These are phyloP conservation scores for Cercospora beticola DNA, from an alignment of 2,329 filamentous ascomycete species.

Conservation along the genomic window DNA sequence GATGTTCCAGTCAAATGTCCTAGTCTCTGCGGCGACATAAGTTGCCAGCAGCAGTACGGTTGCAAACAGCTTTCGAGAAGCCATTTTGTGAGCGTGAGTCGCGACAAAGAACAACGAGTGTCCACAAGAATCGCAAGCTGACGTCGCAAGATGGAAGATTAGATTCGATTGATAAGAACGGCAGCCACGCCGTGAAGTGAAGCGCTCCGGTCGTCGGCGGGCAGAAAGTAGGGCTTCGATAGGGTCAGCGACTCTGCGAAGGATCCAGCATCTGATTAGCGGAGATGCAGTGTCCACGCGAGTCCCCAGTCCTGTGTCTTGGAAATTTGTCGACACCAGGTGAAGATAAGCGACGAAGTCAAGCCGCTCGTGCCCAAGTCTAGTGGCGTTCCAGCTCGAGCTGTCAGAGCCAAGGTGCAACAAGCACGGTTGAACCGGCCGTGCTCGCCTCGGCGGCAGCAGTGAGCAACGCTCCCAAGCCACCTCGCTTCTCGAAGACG, in stretches of 20 bases:
- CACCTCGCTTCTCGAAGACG: neutral
- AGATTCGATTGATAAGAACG: slow-evolving; percentile 15
- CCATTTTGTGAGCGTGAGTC: neutral
- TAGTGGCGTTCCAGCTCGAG: neutral
- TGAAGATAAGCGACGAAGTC: slow-evolving; percentile 4
- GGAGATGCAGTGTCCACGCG: neutral
- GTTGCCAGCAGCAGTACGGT: slow-evolving; percentile 15
- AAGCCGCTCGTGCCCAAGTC: neutral
- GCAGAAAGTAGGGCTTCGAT: neutral
- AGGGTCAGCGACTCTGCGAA: neutral
- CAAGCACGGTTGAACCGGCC: neutral
- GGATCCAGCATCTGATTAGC: slow-evolving; percentile 15
- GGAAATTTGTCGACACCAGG: neutral
- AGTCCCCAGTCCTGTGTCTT: neutral
- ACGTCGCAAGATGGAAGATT: slow-evolving; percentile 1
- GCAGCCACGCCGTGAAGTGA: neutral
- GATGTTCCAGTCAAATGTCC: slow-evolving; percentile 41
- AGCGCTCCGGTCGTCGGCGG: slow-evolving; percentile 6
- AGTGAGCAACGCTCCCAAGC: neutral
- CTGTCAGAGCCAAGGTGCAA: neutral
- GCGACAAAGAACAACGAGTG: neutral
- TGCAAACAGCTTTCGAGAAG: neutral
- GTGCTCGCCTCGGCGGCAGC: neutral
- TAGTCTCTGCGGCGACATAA: slow-evolving; percentile 20
- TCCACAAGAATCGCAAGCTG: neutral